Base-by-base conservation (phyloP, 1,284 basidiomycete genomes). In the Puccinia horiana region DNA sequence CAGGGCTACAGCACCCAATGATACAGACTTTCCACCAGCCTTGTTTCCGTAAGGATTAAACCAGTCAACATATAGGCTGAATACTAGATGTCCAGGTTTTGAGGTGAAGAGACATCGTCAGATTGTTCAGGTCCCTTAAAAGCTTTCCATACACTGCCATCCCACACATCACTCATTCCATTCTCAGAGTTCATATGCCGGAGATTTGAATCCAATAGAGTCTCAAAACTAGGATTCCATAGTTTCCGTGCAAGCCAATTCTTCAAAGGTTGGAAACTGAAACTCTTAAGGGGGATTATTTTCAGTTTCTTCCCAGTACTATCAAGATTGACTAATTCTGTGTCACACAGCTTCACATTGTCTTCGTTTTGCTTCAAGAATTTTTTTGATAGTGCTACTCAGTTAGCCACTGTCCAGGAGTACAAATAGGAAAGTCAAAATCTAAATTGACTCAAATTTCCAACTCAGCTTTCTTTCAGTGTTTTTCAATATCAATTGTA, bases 21-120 rank as follows among this genome's bases (percentile, higher is more conserved):
- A 70, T 26, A 70, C 52, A 6, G 63, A 72, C 42, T 79, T 69
- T n/a, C n/a, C 35, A 3, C 26, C 63, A 35, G 35, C 12, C 42
- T 73, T 80, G 16, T 73, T 80, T 1, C 44, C 52, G 56, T 18
- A 61, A 12, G 78, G 78, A 61, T 80, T 80, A n/a, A 80, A 80
- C 78, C 78, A 73, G 54, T 80, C 69, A 9, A 73, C 37, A 58
- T 58, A 70, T 16, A 80, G 26, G 26, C 65, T 58, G 20, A 80
- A 80, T 40, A 69, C 67, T n/a, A 80, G 52, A 35, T 80, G 72
- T 61, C 63, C 76, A 42, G 67, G 11, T 2, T 69, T 69, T 47
- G 37, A 47, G 44, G 37, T 69, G 23, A 35, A n/a, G n/a, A 69
- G 11, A 44, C 18, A 8, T 67, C 63, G 3, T 26, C n/a, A 2